Conservation (phyloP, 441 rosid genomes). For the Manihot esculenta region DNA sequence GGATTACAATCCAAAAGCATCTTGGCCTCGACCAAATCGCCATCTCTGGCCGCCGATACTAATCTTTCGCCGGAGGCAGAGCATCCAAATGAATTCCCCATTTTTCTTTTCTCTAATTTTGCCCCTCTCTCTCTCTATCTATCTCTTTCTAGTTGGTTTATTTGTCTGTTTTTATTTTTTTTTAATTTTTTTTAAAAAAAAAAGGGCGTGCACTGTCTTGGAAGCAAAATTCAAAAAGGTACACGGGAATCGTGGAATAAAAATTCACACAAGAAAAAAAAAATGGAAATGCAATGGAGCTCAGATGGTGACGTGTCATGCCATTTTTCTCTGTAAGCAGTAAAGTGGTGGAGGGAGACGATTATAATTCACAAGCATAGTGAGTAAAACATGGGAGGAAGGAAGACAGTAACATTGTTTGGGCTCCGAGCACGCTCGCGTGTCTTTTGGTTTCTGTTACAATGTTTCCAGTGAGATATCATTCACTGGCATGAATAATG, state of each 20-base stretch:
- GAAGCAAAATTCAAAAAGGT: slow-evolving; percentile 9
- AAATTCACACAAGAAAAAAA: background rate
- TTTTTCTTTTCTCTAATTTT: slow-evolving; percentile 14
- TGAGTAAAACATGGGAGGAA: too few species aligned
- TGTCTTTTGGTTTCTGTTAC: too few species aligned
- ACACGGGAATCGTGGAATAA: background rate
- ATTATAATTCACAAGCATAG: too few species aligned
- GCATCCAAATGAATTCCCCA: slow-evolving; percentile 99
- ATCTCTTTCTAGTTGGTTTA: background rate
- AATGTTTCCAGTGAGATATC: too few species aligned
- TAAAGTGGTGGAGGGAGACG: too few species aligned
- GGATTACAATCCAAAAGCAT: slow-evolving; percentile 97
- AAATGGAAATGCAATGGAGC: too few species aligned
- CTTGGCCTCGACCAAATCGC: slow-evolving; percentile 93
- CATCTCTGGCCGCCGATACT: slow-evolving; percentile 97
- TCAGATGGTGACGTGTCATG: too few species aligned
- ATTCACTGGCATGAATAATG: too few species aligned
- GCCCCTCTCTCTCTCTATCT: background rate
- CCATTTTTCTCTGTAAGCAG: too few species aligned
- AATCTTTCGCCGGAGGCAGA: slow-evolving; percentile 98
- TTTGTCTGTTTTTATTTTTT: background rate
- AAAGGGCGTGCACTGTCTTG: slow-evolving; percentile 51
- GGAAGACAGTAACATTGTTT: too few species aligned
- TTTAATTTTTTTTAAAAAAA: too few species aligned
- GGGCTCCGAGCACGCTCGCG: too few species aligned